phyloP scores from a whole-genome alignment of 345 rosid genomes.

The Syzygium oleosum region DNA sequence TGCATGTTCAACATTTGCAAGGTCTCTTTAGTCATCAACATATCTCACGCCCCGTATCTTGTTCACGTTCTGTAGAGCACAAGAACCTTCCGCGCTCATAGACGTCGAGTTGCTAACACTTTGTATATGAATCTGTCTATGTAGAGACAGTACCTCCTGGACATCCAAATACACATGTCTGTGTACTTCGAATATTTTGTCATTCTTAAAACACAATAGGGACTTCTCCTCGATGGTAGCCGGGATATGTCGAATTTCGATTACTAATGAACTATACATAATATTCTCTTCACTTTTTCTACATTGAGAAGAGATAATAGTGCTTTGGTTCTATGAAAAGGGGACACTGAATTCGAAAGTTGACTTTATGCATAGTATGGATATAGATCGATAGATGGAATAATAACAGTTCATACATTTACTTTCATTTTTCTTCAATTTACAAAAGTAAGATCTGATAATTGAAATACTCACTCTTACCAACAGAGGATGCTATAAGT shows the following conservation, averaged over 20 bases:
- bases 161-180: not conserved
- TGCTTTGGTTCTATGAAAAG: not conserved
- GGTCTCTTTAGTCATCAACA: not conserved
- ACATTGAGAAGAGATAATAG: not conserved
- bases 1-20: not conserved
- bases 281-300: not conserved
- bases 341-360: not conserved
- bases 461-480: not conserved
- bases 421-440: not conserved
- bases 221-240: not conserved
- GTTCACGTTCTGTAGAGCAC: too few species aligned
- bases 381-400: not conserved
- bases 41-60: not conserved
- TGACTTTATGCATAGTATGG: not conserved
- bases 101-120: too few species aligned
- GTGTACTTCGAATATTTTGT: not conserved
- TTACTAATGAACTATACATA: not conserved
- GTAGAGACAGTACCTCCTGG: not conserved
- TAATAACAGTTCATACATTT: not conserved
- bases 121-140: not conserved
- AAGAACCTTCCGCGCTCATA: not conserved
- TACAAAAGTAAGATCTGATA: not conserved
- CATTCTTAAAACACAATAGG: not conserved
- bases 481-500: not conserved
- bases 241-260: not conserved